Base-by-base conservation (phyloP, 257 asterid genomes). In the Fraxinus quadrangulata region DNA sequence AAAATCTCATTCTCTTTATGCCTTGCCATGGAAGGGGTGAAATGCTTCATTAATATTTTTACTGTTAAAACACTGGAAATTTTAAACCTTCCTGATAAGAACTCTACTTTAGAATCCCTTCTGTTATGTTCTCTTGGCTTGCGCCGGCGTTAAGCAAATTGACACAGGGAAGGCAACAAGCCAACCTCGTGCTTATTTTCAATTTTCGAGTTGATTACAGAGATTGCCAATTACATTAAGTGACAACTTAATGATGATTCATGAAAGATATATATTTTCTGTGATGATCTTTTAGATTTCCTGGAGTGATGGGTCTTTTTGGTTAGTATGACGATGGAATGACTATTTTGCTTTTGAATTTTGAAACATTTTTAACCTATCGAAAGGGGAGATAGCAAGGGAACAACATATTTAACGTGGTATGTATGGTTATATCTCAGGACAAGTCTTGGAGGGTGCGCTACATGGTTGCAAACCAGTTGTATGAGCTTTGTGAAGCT, bases 371-470 rank as follows among this genome's bases (percentile, higher is more conserved):
- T 24, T 63, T 63, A 23, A 9, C 69, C 31, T 11, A 10, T 63
- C 9, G 36, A 63, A 63, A 63, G 69, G 33, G 14, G 19, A 26
- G 36, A 24, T 63, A 24, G 34, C 69, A 63, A n/a, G 69, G 36
- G 69, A 23, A 63, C 16, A 63, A 10, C 19, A 63, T 26, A 11
- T 24, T 63, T 63, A 63, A 63, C 34, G 26, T 63, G 69, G 10
- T 56, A 30, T 63, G 73, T 47, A 6, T 67, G 66, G 24, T 70
- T 56, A 23, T 70, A 39, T 54, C 78, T 85, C 91, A 93, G 99
- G 99, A 95, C 81, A 95, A 95, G 84, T 95, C 99, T 69, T 95
- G 99, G 99, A 97, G 99, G 77, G 99, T 95, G 45, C 96, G 99
- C 33, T 95, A 93, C 87, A 93, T 95, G 99, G 99, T 95, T 76